Evolutionary conservation across 371 early-diverging fungal genomes (phyloP).

Genomic region (Mortierella sp.): DNA sequence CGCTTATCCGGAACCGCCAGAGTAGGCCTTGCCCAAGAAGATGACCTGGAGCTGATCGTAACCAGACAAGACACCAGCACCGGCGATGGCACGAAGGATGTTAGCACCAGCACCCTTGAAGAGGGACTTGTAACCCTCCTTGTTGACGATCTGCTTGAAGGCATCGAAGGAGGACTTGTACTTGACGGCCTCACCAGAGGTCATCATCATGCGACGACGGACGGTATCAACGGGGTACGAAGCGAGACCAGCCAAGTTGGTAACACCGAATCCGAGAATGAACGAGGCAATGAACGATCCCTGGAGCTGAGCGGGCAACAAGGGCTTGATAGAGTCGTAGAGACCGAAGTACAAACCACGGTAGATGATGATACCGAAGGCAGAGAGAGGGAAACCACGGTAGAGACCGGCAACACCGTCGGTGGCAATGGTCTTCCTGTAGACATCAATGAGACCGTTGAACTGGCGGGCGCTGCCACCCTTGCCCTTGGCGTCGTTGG

Average conservation of each 20-base stretch:
- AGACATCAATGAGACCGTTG: slow-evolving; percentile 87
- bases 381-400: slow-evolving; percentile 89
- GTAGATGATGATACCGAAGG: slow-evolving; percentile 86
- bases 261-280: slow-evolving; percentile 73
- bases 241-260: slow-evolving; percentile 71
- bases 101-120: slow-evolving; percentile 88
- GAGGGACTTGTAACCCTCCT: slow-evolving; percentile 80
- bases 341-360: slow-evolving; percentile 92
- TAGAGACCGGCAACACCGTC: slow-evolving; percentile 89
- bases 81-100: slow-evolving; percentile 83
- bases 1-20: slow-evolving; percentile 56
- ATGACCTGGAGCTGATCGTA: slow-evolving; percentile 72
- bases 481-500: slow-evolving; percentile 73
- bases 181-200: slow-evolving; percentile 76
- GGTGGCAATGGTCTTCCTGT: slow-evolving; percentile 72
- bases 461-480: slow-evolving; percentile 83
- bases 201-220: slow-evolving; percentile 92
- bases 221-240: slow-evolving; percentile 92
- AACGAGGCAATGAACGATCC: slow-evolving; percentile 71
- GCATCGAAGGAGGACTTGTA: slow-evolving; percentile 79
- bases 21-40: slow-evolving; percentile 62
- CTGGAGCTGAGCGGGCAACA: slow-evolving; percentile 64
- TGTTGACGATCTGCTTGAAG: slow-evolving; percentile 72
- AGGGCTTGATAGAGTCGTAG: slow-evolving; percentile 76
- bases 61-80: slow-evolving; percentile 79